These are phyloP conservation scores for Pterula multifida DNA, from an alignment of 1,284 basidiomycete genomes.

Conservation along the genomic window DNA sequence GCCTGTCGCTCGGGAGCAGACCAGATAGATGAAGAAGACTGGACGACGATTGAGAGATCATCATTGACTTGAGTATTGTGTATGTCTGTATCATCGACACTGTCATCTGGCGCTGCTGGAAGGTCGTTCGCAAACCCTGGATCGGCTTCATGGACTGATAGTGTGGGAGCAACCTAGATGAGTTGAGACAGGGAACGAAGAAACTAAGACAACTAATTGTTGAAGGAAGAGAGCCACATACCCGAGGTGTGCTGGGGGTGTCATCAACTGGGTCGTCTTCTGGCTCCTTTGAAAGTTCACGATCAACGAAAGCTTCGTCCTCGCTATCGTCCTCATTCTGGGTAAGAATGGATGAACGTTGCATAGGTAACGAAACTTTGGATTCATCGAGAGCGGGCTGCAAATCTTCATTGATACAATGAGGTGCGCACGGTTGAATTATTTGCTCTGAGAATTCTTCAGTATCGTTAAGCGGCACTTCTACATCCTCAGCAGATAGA, in stretches of 20 bases:
- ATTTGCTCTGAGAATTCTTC: neutral
- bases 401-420: neutral
- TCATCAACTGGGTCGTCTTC: no score
- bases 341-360: neutral
- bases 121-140: neutral
- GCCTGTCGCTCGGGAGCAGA: neutral
- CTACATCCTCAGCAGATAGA: neutral
- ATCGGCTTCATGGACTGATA: no score
- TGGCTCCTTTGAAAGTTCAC: conserved; percentile 22
- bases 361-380: no score
- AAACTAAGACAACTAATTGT: no score
- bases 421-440: neutral
- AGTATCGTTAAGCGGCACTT: neutral
- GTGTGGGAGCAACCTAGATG: no score
- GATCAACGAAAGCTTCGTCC: conserved; percentile 16
- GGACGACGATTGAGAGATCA: neutral
- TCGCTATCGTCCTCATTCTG: neutral
- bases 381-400: neutral
- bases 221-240: no score
- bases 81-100: neutral
- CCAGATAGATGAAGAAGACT: neutral
- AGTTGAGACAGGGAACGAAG: no score
- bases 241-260: no score
- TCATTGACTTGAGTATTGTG: neutral
- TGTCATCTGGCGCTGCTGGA: neutral